Percentiles rank a stretch among this genome's conserved stretches.
These are phyloP conservation scores for Vachellia pachyceras DNA, from an alignment of 306 rosid genomes.

Conservation along the genomic window DNA sequence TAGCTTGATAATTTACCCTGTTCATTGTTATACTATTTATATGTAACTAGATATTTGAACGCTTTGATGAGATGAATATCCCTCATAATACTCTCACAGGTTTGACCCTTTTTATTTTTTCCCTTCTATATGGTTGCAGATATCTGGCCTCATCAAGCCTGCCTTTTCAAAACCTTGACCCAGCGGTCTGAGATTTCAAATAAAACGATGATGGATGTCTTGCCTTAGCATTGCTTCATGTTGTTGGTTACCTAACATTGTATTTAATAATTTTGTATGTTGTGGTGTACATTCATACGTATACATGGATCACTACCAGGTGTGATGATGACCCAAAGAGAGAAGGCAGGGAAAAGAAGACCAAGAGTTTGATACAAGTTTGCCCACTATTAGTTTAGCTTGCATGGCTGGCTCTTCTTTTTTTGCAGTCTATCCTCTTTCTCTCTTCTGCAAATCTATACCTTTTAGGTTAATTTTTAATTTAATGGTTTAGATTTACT, in stretches of 20 bases:
- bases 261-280: constrained; percentile 19
- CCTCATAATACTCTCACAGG: not conserved
- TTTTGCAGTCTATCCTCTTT: no score
- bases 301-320: constrained; percentile 20
- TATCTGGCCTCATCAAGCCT: constrained; percentile 66
- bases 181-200: constrained; percentile 17
- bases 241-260: constrained; percentile 8
- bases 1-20: not conserved
- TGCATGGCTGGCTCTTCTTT: no score
- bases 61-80: not conserved
- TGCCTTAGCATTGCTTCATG: constrained; percentile 21
- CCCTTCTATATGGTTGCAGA: constrained; percentile 52
- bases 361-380: no score
- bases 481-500: no score
- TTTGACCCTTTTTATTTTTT: not conserved
- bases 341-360: no score
- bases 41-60: not conserved
- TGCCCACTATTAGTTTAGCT: no score
- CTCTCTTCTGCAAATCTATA: no score
- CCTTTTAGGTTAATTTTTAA: no score
- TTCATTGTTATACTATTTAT: not conserved
- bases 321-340: no score
- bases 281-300: constrained; percentile 12
- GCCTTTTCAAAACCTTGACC: constrained; percentile 57
- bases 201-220: constrained; percentile 20